These are phyloP conservation scores for Leccinum broughii DNA, from an alignment of 768 basidiomycete species.

Conservation along the genomic window DNA sequence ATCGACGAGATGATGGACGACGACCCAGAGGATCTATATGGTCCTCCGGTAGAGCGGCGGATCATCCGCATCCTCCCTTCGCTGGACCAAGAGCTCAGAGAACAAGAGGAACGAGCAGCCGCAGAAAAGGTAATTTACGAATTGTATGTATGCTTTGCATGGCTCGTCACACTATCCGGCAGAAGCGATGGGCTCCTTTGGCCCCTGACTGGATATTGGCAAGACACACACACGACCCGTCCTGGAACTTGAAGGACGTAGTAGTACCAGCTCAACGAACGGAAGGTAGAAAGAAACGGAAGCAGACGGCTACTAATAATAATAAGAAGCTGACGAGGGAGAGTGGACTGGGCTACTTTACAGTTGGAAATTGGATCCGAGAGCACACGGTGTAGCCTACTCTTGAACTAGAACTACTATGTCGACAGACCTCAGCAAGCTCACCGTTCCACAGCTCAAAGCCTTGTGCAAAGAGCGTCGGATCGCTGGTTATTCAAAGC, in stretches of 20 bases:
- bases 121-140: slow-evolving; percentile 16
- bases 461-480: slow-evolving; percentile 64
- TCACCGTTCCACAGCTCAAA: slow-evolving; percentile 66
- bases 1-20: slow-evolving; percentile 11
- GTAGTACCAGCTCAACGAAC: background rate
- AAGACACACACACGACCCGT: slow-evolving; percentile 19
- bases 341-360: slow-evolving; percentile 21
- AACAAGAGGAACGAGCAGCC: slow-evolving; percentile 19
- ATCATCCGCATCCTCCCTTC: slow-evolving; percentile 30
- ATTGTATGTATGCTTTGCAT: background rate
- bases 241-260: slow-evolving; percentile 11
- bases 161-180: slow-evolving; percentile 13
- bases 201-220: slow-evolving; percentile 29
- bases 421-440: slow-evolving; percentile 29
- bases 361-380: slow-evolving; percentile 17
- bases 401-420: slow-evolving; percentile 4
- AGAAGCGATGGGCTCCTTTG: slow-evolving; percentile 14
- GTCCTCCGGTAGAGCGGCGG: slow-evolving; percentile 27
- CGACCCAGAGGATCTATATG: slow-evolving; percentile 30
- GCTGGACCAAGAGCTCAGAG: slow-evolving; percentile 26
- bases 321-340: slow-evolving; percentile 14
- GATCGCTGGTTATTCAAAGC: slow-evolving; percentile 67
- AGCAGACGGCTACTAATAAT: slow-evolving; percentile 2
- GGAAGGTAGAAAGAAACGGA: slow-evolving; percentile 17
- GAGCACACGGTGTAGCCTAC: slow-evolving; percentile 6